These are phyloP conservation scores for Saccharomycopsis sp. DNA, from an alignment of 805 yeast species.

Conservation along the genomic window DNA sequence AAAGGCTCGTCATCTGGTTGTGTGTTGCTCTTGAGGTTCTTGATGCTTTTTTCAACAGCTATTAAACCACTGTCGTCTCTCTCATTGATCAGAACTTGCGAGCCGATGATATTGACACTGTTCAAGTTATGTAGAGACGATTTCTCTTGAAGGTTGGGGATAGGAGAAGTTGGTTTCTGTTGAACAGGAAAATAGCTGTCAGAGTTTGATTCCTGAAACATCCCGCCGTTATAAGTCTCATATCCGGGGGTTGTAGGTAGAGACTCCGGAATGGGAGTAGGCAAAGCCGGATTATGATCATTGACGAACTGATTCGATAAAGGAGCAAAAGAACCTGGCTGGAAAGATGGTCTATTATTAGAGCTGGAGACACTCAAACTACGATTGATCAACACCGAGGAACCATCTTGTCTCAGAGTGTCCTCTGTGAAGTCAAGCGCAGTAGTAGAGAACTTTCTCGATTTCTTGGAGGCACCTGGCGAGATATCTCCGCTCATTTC, in stretches of 20 bases:
- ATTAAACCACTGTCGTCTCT: background rate
- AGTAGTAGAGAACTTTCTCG: background rate
- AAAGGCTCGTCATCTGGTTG: background rate
- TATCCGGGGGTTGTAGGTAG: conserved; percentile 37
- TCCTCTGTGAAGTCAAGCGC: background rate
- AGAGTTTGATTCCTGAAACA: conserved; percentile 15
- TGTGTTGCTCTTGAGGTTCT: conserved; percentile 9
- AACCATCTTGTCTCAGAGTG: background rate
- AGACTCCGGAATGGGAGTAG: conserved; percentile 36
- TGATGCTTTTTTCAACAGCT: background rate
- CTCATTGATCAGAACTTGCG: background rate
- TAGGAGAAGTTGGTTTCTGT: conserved; percentile 10
- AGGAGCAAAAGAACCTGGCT: conserved; percentile 9
- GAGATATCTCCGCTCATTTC: background rate
- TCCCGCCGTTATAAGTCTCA: conserved; percentile 24
- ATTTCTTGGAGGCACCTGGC: background rate
- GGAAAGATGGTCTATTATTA: background rate
- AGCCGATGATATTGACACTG: background rate
- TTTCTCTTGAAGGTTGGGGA: background rate
- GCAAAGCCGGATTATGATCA: conserved; percentile 22
- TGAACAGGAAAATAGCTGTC: conserved; percentile 14
- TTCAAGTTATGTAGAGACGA: background rate
- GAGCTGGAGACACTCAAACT: background rate
- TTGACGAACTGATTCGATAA: background rate
- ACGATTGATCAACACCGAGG: background rate